phyloP scores from a whole-genome alignment of 2,329 filamentous ascomycete genomes.

The Talaromyces verruculosus region DNA sequence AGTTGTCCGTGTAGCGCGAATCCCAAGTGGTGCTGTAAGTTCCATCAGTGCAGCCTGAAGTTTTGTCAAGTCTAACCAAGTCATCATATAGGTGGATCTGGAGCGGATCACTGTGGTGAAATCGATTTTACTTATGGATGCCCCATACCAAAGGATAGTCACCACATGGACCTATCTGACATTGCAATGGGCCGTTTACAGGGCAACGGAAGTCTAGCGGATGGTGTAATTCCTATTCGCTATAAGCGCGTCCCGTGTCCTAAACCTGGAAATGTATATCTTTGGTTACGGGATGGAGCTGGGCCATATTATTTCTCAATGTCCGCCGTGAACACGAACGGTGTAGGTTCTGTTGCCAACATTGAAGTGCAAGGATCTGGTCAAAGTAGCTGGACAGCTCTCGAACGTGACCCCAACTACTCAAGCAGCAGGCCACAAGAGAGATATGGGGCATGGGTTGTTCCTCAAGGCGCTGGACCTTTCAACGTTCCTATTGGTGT shows the following conservation, averaged over 20 bases:
- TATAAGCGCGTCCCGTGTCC: conserved; percentile 17
- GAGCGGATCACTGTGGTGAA: conserved; percentile 17
- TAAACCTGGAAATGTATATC: conserved; percentile 14
- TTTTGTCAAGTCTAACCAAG: not conserved
- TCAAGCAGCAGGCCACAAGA: conserved; percentile 12
- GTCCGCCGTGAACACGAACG: conserved; percentile 15
- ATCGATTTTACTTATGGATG: conserved; percentile 18
- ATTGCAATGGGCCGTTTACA: conserved; percentile 20
- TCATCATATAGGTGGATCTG: conserved; percentile 9
- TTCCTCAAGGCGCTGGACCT: conserved; percentile 11
- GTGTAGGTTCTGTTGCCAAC: conserved; percentile 12
- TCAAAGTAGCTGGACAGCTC: conserved; percentile 10
- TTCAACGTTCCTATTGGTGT: conserved; percentile 14
- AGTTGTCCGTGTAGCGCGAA: conserved; percentile 15
- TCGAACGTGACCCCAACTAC: conserved; percentile 14
- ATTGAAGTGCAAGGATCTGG: conserved; percentile 14
- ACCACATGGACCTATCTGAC: conserved; percentile 19
- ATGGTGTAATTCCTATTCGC: conserved; percentile 17
- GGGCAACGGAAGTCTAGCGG: conserved; percentile 15
- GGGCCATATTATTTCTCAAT: conserved; percentile 15
- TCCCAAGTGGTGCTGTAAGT: conserved; percentile 19
- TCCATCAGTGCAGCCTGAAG: too few species aligned
- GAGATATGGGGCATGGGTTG: conserved; percentile 14
- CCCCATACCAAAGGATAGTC: conserved; percentile 15
- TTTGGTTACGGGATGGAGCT: conserved; percentile 15